phyloP scores from a whole-genome alignment of 352 stramenopile genomes.

The Pythium diclinum region DNA sequence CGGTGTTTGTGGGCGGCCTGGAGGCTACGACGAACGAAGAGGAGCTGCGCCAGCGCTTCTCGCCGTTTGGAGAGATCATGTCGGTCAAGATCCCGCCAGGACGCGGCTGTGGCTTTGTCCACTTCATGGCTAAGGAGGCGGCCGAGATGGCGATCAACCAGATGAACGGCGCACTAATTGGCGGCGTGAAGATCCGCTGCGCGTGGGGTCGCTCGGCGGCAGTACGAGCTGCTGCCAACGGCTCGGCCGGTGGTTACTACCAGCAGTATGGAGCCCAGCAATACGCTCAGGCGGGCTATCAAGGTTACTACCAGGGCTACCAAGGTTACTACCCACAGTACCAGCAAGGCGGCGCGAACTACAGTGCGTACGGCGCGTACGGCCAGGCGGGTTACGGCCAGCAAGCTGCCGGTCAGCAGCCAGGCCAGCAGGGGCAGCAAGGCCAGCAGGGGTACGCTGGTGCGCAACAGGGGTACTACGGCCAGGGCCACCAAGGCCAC shows the following conservation, averaged over 20 bases:
- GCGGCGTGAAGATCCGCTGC: conserved; percentile 80
- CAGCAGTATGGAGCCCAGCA: conserved; percentile 40
- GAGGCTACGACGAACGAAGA: conserved; percentile 80
- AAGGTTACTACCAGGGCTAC: conserved; percentile 49
- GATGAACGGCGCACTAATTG: conserved; percentile 85
- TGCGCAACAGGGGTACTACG: conserved; percentile 41
- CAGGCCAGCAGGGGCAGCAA: conserved; percentile 32
- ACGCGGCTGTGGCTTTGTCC: conserved; percentile 89
- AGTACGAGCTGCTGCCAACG: conserved; percentile 33
- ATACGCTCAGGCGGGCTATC: conserved; percentile 32
- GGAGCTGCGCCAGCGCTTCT: conserved; percentile 81
- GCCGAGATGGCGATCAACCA: conserved; percentile 86
- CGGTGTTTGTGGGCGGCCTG: conserved; percentile 90
- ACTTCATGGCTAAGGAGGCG: conserved; percentile 78
- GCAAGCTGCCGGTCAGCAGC: conserved; percentile 37
- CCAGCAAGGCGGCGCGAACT: conserved; percentile 29
- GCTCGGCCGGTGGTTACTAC: conserved; percentile 39
- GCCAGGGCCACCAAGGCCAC: conserved; percentile 20
- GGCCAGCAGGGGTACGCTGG: conserved; percentile 28
- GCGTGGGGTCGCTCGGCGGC: conserved; percentile 85
- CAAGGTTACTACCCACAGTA: conserved; percentile 61
- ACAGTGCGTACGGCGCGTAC: conserved; percentile 45
- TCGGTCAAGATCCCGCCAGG: conserved; percentile 85
- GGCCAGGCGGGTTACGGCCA: conserved; percentile 38
- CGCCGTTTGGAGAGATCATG: conserved; percentile 72